phyloP scores from a whole-genome alignment of 2,329 filamentous ascomycete genomes.

The Elsinoe ampelina region DNA sequence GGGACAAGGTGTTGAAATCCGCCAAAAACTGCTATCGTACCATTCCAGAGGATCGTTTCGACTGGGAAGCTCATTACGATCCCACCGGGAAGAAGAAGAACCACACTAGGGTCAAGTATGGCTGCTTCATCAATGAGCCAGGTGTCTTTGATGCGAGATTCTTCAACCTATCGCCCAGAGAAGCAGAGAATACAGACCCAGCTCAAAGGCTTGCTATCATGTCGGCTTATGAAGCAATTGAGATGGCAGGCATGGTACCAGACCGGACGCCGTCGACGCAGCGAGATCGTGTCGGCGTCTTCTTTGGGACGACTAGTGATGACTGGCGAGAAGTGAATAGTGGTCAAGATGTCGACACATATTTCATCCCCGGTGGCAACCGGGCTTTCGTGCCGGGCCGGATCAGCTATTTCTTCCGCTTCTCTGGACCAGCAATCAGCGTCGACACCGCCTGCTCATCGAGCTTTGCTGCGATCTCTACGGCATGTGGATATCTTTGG shows the following conservation, averaged over 20 bases:
- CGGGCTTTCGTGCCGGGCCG: conserved; percentile 23
- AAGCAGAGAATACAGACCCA: conserved; percentile 21
- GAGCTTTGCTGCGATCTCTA: conserved; percentile 17
- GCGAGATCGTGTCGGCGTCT: conserved; percentile 25
- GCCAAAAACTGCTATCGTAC: no score
- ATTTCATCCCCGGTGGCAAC: conserved; percentile 20
- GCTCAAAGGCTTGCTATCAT: conserved; percentile 20
- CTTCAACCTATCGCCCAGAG: conserved; percentile 32
- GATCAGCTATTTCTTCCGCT: conserved; percentile 21
- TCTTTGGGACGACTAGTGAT: conserved; percentile 27
- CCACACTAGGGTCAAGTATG: conserved; percentile 21
- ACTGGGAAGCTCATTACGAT: conserved; percentile 28
- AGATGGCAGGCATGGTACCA: conserved; percentile 20
- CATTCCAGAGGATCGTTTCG: conserved; percentile 21
- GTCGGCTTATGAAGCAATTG: conserved; percentile 23
- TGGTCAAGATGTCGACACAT: conserved; percentile 22
- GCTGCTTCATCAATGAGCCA: conserved; percentile 31
- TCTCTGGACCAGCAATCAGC: conserved; percentile 20
- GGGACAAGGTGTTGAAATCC: no score
- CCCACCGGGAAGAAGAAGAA: conserved; percentile 28
- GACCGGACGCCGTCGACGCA: conserved; percentile 25
- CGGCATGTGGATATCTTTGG: conserved; percentile 23
- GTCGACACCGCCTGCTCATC: conserved; percentile 26
- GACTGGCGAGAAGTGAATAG: conserved; percentile 26
- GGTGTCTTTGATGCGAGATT: conserved; percentile 32